Conservation (phyloP, 169 alveolate species). For the Plasmodium fragile region DNA sequence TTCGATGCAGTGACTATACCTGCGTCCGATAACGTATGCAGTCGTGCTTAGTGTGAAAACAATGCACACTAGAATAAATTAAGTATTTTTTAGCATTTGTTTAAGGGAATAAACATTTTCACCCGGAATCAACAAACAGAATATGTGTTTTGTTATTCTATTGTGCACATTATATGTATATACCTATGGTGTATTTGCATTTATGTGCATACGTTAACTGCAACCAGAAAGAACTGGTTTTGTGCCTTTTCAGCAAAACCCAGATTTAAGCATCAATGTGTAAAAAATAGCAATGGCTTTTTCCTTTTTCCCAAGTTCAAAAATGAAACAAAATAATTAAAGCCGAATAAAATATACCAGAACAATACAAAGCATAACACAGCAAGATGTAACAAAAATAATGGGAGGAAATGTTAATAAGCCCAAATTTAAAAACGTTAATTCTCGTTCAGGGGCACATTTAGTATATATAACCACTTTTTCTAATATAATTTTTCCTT, state of each 20-base stretch:
- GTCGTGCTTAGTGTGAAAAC: neutral
- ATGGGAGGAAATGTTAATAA: neutral
- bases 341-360: neutral
- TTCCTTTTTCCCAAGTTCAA: neutral
- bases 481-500: neutral
- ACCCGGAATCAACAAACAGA: neutral
- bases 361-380: neutral
- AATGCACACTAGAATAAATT: neutral
- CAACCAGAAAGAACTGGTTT: neutral
- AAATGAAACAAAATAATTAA: neutral
- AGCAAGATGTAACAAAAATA: neutral
- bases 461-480: neutral
- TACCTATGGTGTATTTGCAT: neutral
- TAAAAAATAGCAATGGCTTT: neutral
- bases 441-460: neutral
- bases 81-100: neutral
- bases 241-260: neutral
- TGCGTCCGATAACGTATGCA: neutral
- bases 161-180: neutral
- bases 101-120: neutral
- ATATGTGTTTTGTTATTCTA: neutral
- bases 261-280: neutral
- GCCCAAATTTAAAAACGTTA: neutral
- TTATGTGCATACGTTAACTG: neutral
- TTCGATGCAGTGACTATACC: neutral